Percentiles rank a stretch among this genome's conserved stretches.
Evolutionary conservation across 345 rosid species (phyloP).

Genomic region (Combretum micranthum): DNA sequence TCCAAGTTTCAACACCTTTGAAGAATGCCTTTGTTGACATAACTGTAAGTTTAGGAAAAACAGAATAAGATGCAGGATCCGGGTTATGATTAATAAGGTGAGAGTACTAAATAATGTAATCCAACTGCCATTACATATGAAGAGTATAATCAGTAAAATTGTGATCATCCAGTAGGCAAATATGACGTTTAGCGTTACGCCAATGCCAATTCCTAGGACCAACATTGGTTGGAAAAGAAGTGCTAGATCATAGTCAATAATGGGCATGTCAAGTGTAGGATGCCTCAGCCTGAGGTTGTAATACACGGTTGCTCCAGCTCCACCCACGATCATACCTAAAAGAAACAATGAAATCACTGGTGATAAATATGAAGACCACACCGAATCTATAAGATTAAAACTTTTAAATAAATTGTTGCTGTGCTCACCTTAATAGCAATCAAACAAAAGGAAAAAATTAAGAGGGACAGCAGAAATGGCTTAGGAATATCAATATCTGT

Average conservation of each 20-base stretch:
- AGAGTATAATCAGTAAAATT: slow-evolving; percentile 31
- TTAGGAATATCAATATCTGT: no score
- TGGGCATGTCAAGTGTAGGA: slow-evolving; percentile 37
- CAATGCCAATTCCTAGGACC: slow-evolving; percentile 42
- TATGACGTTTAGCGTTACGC: slow-evolving; percentile 37
- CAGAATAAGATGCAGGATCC: not conserved
- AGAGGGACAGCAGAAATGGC: no score
- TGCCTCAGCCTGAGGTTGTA: slow-evolving; percentile 37
- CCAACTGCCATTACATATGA: slow-evolving; percentile 18
- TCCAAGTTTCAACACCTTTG: slow-evolving; percentile 49
- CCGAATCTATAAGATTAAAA: no score
- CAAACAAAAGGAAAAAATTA: no score
- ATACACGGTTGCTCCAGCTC: slow-evolving; percentile 31
- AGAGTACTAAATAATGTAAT: not conserved
- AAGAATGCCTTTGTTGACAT: slow-evolving; percentile 38
- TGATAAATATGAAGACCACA: no score
- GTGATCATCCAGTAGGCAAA: slow-evolving; percentile 53
- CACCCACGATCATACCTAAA: slow-evolving; percentile 45
- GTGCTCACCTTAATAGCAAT: no score
- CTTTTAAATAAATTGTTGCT: no score
- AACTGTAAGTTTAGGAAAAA: slow-evolving; percentile 10
- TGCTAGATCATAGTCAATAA: slow-evolving; percentile 48
- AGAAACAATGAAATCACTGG: no score
- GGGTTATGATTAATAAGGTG: not conserved
- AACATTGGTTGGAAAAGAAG: slow-evolving; percentile 46